Percentiles rank a stretch among this genome's conserved stretches.
Evolutionary conservation across 768 basidiomycete species (phyloP).

Genomic region (Termitomyces sp.): DNA sequence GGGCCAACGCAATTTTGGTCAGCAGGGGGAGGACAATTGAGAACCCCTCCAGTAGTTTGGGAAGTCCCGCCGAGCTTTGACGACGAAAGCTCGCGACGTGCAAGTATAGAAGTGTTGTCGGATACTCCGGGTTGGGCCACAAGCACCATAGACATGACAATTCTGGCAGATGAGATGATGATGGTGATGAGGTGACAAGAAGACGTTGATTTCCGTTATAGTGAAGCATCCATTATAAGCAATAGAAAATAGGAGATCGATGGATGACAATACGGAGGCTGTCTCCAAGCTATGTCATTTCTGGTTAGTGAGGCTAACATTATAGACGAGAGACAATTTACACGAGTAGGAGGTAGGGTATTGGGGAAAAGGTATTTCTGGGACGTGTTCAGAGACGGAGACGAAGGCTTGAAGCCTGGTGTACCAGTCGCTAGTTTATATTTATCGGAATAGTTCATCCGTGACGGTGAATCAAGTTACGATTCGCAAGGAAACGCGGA

Average conservation of each 20-base stretch:
- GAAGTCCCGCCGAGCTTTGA: conserved; percentile 1
- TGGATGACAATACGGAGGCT: background rate
- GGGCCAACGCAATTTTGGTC: conserved; percentile 10
- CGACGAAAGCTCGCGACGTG: conserved; percentile 6
- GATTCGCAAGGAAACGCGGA: too few species aligned
- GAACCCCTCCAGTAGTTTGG: background rate
- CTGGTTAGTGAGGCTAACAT: background rate
- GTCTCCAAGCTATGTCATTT: background rate
- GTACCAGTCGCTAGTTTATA: too few species aligned
- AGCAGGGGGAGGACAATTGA: background rate
- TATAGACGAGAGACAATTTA: background rate
- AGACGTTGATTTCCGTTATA: background rate
- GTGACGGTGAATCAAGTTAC: too few species aligned
- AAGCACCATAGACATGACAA: background rate
- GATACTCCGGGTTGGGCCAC: background rate
- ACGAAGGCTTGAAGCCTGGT: too few species aligned
- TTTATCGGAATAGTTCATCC: too few species aligned
- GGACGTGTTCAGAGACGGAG: too few species aligned
- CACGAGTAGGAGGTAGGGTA: background rate
- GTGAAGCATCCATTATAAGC: background rate
- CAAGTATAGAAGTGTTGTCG: background rate
- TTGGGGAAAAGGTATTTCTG: too few species aligned
- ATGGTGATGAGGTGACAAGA: background rate
- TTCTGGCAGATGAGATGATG: background rate
- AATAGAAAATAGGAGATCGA: background rate